Conservation (phyloP, 176 grass and related monocot genomes). For the Typha latifolia region DNA sequence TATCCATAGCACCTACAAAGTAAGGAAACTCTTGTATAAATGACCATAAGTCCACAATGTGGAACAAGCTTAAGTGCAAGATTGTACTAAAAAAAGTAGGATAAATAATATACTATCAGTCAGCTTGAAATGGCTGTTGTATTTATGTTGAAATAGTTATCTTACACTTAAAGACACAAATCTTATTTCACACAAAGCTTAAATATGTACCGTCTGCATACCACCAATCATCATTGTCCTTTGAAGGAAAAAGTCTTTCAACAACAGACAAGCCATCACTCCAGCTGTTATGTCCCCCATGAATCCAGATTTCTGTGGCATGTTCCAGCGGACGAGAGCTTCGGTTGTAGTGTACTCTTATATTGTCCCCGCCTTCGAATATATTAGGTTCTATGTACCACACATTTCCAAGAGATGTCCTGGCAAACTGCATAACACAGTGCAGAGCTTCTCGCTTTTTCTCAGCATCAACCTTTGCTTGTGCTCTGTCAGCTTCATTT, state of each 20-base stretch:
- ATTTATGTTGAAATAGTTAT: not conserved
- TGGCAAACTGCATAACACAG: constrained; percentile 36
- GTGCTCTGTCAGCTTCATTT: constrained; percentile 46
- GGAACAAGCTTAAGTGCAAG: no score
- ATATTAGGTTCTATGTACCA: constrained; percentile 66
- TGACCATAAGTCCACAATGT: no score
- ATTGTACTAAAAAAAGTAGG: not conserved
- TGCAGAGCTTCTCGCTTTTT: constrained; percentile 41
- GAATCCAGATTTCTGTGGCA: constrained; percentile 76
- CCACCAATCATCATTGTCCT: constrained; percentile 89
- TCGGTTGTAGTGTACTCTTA: constrained; percentile 78
- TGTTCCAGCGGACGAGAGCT: constrained; percentile 54
- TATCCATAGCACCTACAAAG: no score
- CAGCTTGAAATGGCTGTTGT: not conserved
- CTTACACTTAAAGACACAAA: not conserved
- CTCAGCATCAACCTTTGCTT: constrained; percentile 58
- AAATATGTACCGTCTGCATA: constrained; percentile 46
- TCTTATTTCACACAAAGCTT: constrained; percentile 11
- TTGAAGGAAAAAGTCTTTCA: constrained; percentile 40
- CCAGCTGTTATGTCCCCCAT: constrained; percentile 88
- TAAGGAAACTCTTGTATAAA: no score
- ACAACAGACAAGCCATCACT: constrained; percentile 56
- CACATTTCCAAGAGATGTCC: constrained; percentile 34
- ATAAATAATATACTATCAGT: no score
- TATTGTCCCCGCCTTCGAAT: constrained; percentile 60